A percentile compares a stretch with the other conserved stretches of the same genome.
phyloP scores from a whole-genome alignment of 306 rosid species.

The Lagenaria siceraria region DNA sequence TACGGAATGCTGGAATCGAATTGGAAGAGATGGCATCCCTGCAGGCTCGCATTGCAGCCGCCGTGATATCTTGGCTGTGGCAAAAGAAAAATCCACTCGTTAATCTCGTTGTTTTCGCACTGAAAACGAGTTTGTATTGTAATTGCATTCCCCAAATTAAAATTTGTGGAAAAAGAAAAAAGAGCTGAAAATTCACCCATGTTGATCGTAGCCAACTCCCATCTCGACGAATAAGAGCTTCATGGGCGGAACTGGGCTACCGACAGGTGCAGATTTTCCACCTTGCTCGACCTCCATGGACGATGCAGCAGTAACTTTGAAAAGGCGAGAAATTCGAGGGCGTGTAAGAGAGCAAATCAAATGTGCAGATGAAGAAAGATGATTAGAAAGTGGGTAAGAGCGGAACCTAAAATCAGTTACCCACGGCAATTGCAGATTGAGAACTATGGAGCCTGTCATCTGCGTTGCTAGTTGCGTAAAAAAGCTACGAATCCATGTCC shows the following conservation, averaged over 20 bases:
- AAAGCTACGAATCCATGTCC: background rate
- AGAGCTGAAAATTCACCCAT: constrained; percentile 37
- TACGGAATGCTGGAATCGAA: constrained; percentile 87
- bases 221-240: constrained; percentile 89
- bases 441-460: constrained; percentile 31
- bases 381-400: constrained; percentile 1
- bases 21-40: constrained; percentile 91
- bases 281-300: constrained; percentile 53
- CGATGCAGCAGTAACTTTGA: constrained; percentile 20
- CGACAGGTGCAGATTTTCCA: constrained; percentile 7
- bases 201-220: constrained; percentile 99
- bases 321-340: constrained; percentile 21
- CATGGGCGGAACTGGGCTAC: constrained; percentile 31
- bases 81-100: background rate
- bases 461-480: background rate
- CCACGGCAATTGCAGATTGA: constrained; percentile 20
- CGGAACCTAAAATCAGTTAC: background rate
- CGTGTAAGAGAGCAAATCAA: constrained; percentile 12
- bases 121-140: background rate
- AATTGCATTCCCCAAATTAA: background rate
- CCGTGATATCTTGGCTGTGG: constrained; percentile 67
- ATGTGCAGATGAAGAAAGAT: constrained; percentile 7
- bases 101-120: background rate
- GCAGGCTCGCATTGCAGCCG: constrained; percentile 94
- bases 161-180: background rate